Base-by-base conservation (phyloP, 2,329 filamentous ascomycete species). In the Dendrostoma leiphaemia region DNA sequence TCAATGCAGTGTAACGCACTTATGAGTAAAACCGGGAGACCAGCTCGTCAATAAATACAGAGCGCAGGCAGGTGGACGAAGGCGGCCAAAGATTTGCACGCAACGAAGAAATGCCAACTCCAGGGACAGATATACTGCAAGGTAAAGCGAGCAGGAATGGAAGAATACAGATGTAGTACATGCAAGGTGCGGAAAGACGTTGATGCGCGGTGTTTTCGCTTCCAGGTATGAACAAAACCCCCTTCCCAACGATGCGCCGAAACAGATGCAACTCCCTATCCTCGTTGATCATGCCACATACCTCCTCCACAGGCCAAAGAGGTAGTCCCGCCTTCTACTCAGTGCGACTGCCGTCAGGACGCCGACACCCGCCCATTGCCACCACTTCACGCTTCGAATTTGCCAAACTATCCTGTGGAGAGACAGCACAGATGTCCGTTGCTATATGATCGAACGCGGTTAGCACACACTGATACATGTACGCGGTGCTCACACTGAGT, bases 331-430 rank as follows among this genome's bases (percentile, higher is more conserved):
- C 49, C 48, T 53, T 49, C 43, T 48, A 26, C 24, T 46, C n/a
- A 50, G 37, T 7, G 48, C 47, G 28, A 59, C 34, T 2, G 45
- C 56, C 10, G 53, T 38, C 13, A 54, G 21, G 35, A 57, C 21
- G 19, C 57, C 54, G n/a, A 57, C 41, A 13, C 54, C 57, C 23
- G 54, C 53, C 57, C 57, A 59, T 21, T 59, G 57, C 57, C 57
- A 59, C 35, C 49, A 56, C 47, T 52, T 45, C 12, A 59, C 57
- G n/a, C 46, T 51, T 15, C 54, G 43, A 29, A 59, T 46, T 26
- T 48, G 34, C 57, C 57, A 57, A n/a, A 38, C 34, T 44, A 59
- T 51, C 29, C 37, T 51, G 21, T 24, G 29, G 45, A 57, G 38
- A 4, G 54, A 57, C 4, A 57, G 40, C 9, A 49, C 21, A 12